A percentile compares a stretch with the other conserved stretches of the same genome.
Conservation (phyloP, 805 yeast genomes). For the Metschnikowia lachancei region DNA sequence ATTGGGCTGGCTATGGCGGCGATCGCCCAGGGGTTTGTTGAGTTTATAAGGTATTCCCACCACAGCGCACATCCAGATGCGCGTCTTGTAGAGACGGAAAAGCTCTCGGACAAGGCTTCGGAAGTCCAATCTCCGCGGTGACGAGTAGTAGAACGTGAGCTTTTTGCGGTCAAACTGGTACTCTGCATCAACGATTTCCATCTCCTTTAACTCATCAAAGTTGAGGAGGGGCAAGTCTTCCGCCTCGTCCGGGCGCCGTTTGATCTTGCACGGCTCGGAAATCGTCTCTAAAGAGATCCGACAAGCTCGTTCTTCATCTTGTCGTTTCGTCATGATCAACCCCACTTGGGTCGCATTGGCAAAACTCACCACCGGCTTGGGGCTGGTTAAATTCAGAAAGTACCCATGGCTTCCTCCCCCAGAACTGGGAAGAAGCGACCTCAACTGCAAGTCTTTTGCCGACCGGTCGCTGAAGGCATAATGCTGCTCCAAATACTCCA, state of each 20-base stretch:
- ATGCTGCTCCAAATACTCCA: slow-evolving; percentile 70
- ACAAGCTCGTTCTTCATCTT: slow-evolving; percentile 67
- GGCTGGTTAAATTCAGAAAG: slow-evolving; percentile 24
- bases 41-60: slow-evolving; percentile 34
- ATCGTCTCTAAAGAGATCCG: slow-evolving; percentile 53
- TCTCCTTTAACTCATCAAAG: slow-evolving; percentile 35
- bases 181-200: slow-evolving; percentile 71
- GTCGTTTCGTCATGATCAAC: slow-evolving; percentile 54
- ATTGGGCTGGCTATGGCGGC: background rate
- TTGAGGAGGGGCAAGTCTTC: slow-evolving; percentile 3
- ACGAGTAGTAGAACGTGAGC: slow-evolving; percentile 57
- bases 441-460: slow-evolving; percentile 27
- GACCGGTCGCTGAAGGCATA: slow-evolving; percentile 47
- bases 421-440: slow-evolving; percentile 15
- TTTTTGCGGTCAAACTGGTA: slow-evolving; percentile 81
- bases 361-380: slow-evolving; percentile 62
- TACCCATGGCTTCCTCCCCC: background rate
- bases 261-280: slow-evolving; percentile 32
- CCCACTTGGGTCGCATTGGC: slow-evolving; percentile 62
- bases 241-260: background rate
- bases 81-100: slow-evolving; percentile 71
- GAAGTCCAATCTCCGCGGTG: slow-evolving; percentile 65
- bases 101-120: slow-evolving; percentile 69
- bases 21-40: background rate
- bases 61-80: slow-evolving; percentile 83